Percentiles rank a stretch among this genome's conserved stretches.
phyloP scores from a whole-genome alignment of 495 filamentous ascomycete genomes.

The Aspergillus nidulans region DNA sequence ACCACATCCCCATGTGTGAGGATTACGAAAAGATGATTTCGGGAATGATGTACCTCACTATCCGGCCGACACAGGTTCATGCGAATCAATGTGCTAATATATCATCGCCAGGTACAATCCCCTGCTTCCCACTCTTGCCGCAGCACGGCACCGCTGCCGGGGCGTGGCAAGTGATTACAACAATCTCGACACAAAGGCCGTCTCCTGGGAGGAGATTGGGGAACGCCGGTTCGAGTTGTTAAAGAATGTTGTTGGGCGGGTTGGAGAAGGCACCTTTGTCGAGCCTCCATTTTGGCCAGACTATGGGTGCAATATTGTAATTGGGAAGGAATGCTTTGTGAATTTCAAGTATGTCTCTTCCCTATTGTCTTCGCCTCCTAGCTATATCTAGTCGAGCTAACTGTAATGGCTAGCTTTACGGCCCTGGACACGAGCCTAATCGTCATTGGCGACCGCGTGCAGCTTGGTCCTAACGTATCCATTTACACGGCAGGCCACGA shows the following conservation, averaged over 20 bases:
- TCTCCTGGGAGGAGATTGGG: conserved; percentile 32
- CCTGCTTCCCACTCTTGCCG: conserved; percentile 32
- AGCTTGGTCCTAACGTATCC: conserved; percentile 68
- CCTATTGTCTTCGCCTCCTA: background rate
- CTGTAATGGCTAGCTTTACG: conserved; percentile 35
- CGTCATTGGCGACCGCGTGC: conserved; percentile 67
- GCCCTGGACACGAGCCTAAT: conserved; percentile 73
- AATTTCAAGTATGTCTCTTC: conserved; percentile 47
- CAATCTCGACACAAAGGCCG: conserved; percentile 36
- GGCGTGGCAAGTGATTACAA: conserved; percentile 44
- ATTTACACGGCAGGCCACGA: conserved; percentile 69
- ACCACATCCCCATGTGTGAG: conserved; percentile 32
- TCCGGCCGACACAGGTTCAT: no score
- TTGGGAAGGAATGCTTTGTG: conserved; percentile 48
- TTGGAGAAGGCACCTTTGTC: conserved; percentile 42
- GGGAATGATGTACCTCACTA: conserved; percentile 43
- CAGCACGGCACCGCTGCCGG: conserved; percentile 44
- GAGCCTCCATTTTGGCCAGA: conserved; percentile 51
- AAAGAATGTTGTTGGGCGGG: conserved; percentile 36
- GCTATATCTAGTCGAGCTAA: background rate
- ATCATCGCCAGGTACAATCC: conserved; percentile 45
- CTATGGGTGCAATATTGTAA: conserved; percentile 51
- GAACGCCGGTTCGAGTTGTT: conserved; percentile 35
- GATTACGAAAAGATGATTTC: conserved; percentile 52
- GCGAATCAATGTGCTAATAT: no score